A percentile compares a stretch with the other conserved stretches of the same genome.
Conservation (phyloP, 1,284 basidiomycete species). For the Tausonia pullulans region DNA sequence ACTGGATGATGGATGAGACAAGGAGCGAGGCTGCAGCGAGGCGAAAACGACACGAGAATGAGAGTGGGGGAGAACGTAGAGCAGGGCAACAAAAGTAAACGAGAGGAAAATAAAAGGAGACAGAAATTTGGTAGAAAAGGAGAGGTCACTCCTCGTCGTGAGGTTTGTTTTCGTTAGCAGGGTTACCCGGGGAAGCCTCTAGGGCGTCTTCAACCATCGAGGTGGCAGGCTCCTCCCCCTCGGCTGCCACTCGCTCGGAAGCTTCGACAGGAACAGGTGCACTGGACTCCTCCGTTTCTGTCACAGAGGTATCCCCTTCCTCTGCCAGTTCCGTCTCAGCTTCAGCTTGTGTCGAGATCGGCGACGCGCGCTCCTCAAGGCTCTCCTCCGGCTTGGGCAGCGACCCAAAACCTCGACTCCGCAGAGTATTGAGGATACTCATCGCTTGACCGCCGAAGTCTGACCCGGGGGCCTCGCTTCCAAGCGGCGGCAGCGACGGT, state of each 20-base stretch:
- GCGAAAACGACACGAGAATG: too few species aligned
- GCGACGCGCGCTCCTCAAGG: background rate
- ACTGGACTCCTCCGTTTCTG: background rate
- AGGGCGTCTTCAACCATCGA: too few species aligned
- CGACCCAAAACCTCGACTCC: slow-evolving; percentile 2
- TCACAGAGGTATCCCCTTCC: background rate
- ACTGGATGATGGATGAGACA: too few species aligned
- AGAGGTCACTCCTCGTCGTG: too few species aligned
- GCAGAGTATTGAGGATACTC: slow-evolving; percentile 12
- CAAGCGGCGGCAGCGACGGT: background rate
- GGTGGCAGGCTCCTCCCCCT: background rate
- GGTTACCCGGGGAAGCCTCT: too few species aligned
- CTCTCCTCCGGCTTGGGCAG: background rate
- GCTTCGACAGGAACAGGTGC: background rate
- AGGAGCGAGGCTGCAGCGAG: too few species aligned
- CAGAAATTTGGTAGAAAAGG: too few species aligned
- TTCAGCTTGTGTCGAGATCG: background rate
- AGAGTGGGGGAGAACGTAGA: too few species aligned
- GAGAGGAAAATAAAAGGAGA: too few species aligned
- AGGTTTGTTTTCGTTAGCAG: too few species aligned
- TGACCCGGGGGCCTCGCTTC: background rate
- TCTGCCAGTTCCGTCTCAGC: too few species aligned
- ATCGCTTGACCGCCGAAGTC: slow-evolving; percentile 14
- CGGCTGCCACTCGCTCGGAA: background rate
- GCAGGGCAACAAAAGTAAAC: too few species aligned